A percentile compares a stretch with the other conserved stretches of the same genome.
phyloP scores from a whole-genome alignment of 768 basidiomycete species.

The Calocybe gangraenosa region DNA sequence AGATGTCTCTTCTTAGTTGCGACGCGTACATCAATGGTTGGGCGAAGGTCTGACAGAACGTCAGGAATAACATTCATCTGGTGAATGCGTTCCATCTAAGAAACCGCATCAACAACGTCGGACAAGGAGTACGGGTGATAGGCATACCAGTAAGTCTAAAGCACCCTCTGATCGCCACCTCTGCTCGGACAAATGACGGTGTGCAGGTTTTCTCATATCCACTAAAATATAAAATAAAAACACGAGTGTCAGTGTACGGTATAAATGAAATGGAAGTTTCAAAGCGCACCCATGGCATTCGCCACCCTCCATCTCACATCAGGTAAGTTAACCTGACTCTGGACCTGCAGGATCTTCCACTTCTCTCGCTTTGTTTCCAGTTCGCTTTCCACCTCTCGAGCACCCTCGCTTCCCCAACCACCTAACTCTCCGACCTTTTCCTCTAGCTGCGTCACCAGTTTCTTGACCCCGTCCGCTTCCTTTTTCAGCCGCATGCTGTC shows the following conservation, averaged over 20 bases:
- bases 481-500: slow-evolving; percentile 53
- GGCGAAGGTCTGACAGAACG: slow-evolving; percentile 65
- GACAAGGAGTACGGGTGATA: slow-evolving; percentile 10
- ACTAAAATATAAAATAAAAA: slow-evolving; percentile 30
- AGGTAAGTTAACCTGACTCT: slow-evolving; percentile 83
- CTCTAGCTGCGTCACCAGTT: slow-evolving; percentile 21
- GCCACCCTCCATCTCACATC: slow-evolving; percentile 72
- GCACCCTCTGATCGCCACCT: slow-evolving; percentile 83
- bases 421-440: slow-evolving; percentile 21
- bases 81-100: slow-evolving; percentile 87
- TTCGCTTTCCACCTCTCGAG: slow-evolving; percentile 27
- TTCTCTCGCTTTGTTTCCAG: slow-evolving; percentile 44
- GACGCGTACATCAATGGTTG: slow-evolving; percentile 71
- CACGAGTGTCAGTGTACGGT: neutral
- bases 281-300: slow-evolving; percentile 71
- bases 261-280: neutral
- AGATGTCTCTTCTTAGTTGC: slow-evolving; percentile 34
- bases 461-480: slow-evolving; percentile 38
- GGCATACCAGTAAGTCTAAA: slow-evolving; percentile 74
- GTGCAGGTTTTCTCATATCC: slow-evolving; percentile 63
- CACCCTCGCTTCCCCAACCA: slow-evolving; percentile 23
- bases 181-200: slow-evolving; percentile 79
- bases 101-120: neutral
- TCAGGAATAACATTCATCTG: slow-evolving; percentile 94
- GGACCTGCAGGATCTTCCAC: slow-evolving; percentile 64